A percentile compares a stretch with the other conserved stretches of the same genome.
These are phyloP conservation scores for Leishmania braziliensis DNA, from an alignment of 208 protist genomes.

Conservation along the genomic window DNA sequence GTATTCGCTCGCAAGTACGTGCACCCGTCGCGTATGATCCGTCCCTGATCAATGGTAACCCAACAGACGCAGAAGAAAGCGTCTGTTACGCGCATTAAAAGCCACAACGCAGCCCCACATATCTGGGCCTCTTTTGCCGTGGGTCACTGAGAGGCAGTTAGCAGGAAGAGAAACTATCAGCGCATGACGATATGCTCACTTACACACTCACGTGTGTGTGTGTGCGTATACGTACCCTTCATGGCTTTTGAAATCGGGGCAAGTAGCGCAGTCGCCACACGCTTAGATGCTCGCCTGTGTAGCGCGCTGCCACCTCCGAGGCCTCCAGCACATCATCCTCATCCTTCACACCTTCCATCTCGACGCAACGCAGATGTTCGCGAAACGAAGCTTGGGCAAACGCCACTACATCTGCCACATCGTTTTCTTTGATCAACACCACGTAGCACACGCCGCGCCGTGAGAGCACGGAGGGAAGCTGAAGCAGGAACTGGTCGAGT, in stretches of 20 bases:
- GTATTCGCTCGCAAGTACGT: background rate
- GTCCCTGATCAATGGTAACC: background rate
- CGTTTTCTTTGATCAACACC: conserved; percentile 84
- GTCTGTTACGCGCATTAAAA: background rate
- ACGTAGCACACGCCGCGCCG: conserved; percentile 61
- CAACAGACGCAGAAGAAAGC: background rate
- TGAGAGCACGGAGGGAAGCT: conserved; percentile 57
- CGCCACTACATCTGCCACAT: conserved; percentile 58
- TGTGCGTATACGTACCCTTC: background rate
- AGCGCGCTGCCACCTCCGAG: conserved; percentile 57
- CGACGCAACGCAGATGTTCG: conserved; percentile 20
- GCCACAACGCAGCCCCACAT: background rate
- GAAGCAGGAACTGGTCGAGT: conserved; percentile 73
- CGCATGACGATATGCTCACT: background rate
- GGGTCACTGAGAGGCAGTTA: background rate
- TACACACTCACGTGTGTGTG: background rate
- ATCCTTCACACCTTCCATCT: background rate
- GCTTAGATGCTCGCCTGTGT: conserved; percentile 84
- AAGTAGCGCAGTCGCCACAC: conserved; percentile 50
- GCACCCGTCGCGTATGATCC: background rate
- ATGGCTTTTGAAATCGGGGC: conserved; percentile 2
- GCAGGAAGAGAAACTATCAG: background rate
- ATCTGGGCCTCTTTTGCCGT: background rate
- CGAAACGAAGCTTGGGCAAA: conserved; percentile 48
- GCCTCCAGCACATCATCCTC: conserved; percentile 33